Base-by-base conservation (phyloP, 495 filamentous ascomycete species). In the Hyaloscypha variabilis region DNA sequence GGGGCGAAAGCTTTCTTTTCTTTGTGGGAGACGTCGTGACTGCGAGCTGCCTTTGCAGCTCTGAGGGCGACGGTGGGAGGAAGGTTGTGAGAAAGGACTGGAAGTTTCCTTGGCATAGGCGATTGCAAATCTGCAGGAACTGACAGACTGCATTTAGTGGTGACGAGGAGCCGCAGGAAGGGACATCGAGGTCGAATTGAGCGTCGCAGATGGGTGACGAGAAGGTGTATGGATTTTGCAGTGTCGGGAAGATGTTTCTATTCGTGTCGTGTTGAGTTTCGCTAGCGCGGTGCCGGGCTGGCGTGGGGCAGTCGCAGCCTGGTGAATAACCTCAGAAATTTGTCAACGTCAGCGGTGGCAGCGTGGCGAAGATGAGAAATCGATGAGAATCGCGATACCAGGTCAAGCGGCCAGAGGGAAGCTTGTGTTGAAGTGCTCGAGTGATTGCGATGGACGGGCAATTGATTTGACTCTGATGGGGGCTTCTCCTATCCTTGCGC, bases 1-100 rank as follows among this genome's bases (percentile, higher is more conserved):
- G 80, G 75, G 84, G 84, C 71, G 84, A 87, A 78, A 93, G 85
- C 85, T 90, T 93, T 77, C 92, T 85, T 87, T 92, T 93, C 89
- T 96, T 96, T 83, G 83, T 84, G 80, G 90, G 91, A 87, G 91
- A 91, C 91, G 90, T 93, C 75, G 84, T 93, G 90, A 85, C 85
- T 78, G 83, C 79, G 89, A 91, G 89, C 89, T 90, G 89, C 87
- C 63, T 58, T 11, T 64, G 66, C 64, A 67, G 66, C 64, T 64
- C 70, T 69, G 53, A 36, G 60, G 31, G 54, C 36, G 57, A 56
- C 17, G 39, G 63, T 26, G 59, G 66, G 49, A 63, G 60, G 11
- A 57, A 36, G 23, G 62, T 62, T 14, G 51, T 28, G 58, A 62
- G 60, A 62, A 65, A 58, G 58, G 69, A 63, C 53, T 66, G 63